These are phyloP conservation scores for Leccinum boreale DNA, from an alignment of 768 basidiomycete species.

Conservation along the genomic window DNA sequence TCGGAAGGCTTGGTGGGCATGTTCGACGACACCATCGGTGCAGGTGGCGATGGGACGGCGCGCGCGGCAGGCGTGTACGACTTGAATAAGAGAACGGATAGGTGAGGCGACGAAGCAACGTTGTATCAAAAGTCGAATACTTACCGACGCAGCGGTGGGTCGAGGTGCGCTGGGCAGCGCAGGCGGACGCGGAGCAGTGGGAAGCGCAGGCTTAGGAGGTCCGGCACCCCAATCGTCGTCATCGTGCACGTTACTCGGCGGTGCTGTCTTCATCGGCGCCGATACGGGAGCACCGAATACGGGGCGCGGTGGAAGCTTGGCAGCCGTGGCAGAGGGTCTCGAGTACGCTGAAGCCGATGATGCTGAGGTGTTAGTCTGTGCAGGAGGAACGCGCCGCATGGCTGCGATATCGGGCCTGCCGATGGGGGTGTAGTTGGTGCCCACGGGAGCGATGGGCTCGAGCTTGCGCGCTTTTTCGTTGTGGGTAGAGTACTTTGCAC, in stretches of 20 bases:
- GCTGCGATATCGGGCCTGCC: conserved; percentile 70
- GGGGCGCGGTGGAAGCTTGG: conserved; percentile 43
- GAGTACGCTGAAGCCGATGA: neutral
- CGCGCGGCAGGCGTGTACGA: conserved; percentile 26
- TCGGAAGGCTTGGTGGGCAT: conserved; percentile 64
- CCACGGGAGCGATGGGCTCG: conserved; percentile 81
- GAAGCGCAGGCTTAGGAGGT: conserved; percentile 39
- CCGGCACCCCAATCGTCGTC: conserved; percentile 64
- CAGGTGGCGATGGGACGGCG: conserved; percentile 31
- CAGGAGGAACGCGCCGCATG: conserved; percentile 46
- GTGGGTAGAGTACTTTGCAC: conserved; percentile 86
- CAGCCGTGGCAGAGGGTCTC: neutral
- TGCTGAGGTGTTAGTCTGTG: conserved; percentile 8
- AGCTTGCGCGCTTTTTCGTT: conserved; percentile 68
- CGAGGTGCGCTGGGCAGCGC: conserved; percentile 40
- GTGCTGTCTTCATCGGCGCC: conserved; percentile 39
- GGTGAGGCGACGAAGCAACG: neutral
- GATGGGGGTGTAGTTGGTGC: conserved; percentile 71
- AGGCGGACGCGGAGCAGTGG: conserved; percentile 48
- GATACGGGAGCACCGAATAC: conserved; percentile 44
- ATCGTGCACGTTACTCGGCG: conserved; percentile 42
- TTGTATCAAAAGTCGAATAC: conserved; percentile 11
- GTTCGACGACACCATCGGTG: conserved; percentile 43
- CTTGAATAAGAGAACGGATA: conserved; percentile 3
- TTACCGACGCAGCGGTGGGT: conserved; percentile 37